These are phyloP conservation scores for Arthrobotrys iridis DNA, from an alignment of 2,329 filamentous ascomycete species.

Conservation along the genomic window DNA sequence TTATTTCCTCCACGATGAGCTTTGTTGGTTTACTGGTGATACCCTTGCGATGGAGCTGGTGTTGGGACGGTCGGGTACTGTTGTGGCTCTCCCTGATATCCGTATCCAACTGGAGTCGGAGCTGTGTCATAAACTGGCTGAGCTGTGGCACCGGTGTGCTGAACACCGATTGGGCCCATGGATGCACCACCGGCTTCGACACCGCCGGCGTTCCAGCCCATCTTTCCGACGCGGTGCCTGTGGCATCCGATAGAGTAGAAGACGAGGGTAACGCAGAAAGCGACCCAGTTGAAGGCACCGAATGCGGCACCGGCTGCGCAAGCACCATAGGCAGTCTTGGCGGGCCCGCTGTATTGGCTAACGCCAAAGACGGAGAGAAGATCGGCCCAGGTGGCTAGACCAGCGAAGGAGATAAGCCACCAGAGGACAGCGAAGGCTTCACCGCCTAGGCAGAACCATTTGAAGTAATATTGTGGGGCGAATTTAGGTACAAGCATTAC, in stretches of 20 bases:
- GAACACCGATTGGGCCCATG: conserved; percentile 42
- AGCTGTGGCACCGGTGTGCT: conserved; percentile 25
- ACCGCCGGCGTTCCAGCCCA: conserved; percentile 14
- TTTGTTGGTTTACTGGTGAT: conserved; percentile 18
- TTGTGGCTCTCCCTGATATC: conserved; percentile 35
- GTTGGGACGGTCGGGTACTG: conserved; percentile 49
- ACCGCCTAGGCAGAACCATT: conserved; percentile 52
- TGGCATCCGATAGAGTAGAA: conserved; percentile 53
- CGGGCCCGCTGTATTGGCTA: not conserved
- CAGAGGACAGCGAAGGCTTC: conserved; percentile 51
- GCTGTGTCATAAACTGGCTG: conserved; percentile 24
- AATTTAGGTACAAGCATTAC: conserved; percentile 46
- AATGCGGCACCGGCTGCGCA: conserved; percentile 48
- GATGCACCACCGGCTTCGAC: conserved; percentile 38
- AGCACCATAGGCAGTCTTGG: conserved; percentile 37
- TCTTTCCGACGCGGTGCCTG: conserved; percentile 32
- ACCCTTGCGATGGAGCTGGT: conserved; percentile 45
- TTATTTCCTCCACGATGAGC: not conserved
- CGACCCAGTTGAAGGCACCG: conserved; percentile 52
- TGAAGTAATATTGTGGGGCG: conserved; percentile 51
- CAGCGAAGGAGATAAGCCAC: conserved; percentile 52
- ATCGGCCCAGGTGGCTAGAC: conserved; percentile 44
- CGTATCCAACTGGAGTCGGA: conserved; percentile 19
- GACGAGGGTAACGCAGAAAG: conserved; percentile 44
- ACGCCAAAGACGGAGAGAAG: conserved; percentile 4